These are phyloP conservation scores for Leccinum disarticulatum DNA, from an alignment of 768 basidiomycete genomes.

Conservation along the genomic window DNA sequence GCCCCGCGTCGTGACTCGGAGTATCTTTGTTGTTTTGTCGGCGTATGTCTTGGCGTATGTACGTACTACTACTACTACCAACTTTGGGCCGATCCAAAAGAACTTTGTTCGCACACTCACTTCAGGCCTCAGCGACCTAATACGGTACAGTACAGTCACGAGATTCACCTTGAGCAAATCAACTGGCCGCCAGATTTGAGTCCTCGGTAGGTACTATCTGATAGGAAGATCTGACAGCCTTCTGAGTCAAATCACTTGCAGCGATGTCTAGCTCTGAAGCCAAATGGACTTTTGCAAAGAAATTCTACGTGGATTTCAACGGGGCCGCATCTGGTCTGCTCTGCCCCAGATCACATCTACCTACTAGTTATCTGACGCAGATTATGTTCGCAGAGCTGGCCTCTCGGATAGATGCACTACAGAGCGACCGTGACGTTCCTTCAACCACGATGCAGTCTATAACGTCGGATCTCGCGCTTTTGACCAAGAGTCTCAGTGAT, in stretches of 20 bases:
- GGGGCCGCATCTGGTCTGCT: conserved; percentile 26
- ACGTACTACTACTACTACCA: no score
- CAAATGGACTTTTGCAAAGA: conserved; percentile 32
- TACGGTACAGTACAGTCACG: no score
- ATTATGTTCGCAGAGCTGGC: conserved; percentile 44
- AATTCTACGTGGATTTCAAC: conserved; percentile 28
- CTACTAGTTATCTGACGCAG: conserved; percentile 16
- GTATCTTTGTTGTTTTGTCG: no score
- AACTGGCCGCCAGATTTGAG: no score
- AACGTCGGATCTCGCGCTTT: conserved; percentile 50
- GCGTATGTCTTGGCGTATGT: no score
- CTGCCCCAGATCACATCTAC: not conserved
- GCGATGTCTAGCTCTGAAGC: conserved; percentile 22
- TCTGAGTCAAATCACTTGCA: not conserved
- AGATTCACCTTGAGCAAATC: no score
- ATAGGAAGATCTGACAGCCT: not conserved
- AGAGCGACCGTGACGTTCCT: conserved; percentile 27
- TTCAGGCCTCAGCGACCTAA: no score
- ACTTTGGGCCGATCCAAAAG: no score
- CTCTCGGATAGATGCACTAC: conserved; percentile 44
- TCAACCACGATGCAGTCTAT: conserved; percentile 43
- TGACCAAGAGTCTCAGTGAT: conserved; percentile 62
- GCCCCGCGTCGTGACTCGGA: no score
- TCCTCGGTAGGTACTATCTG: no score
- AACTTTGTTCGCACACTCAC: no score